Evolutionary conservation across 768 basidiomycete species (phyloP), one percentile per base, ranked within the genome.

Genomic region (Lentinula raphanica): DNA sequence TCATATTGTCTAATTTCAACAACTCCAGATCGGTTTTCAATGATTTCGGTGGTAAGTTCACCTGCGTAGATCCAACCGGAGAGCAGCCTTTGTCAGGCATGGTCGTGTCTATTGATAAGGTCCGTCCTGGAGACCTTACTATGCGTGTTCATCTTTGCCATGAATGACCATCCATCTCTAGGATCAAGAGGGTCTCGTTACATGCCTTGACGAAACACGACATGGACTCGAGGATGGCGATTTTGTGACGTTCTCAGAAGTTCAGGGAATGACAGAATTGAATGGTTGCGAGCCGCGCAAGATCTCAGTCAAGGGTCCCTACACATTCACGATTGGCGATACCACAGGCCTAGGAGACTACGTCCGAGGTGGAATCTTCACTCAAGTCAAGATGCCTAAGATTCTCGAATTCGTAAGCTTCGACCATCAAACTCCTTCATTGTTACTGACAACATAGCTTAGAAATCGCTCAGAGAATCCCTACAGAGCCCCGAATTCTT

Each of bases 201-300:
- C 96, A 11, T 97, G 94, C 69, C 76, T 98, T 59, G 97, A 99
- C 64, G 97, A 99, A 76, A 90, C 96, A 11, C 84, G 97, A 59
- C 97, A 98, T 70, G 97, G 97, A 19, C 81, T 99, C n/a, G 94
- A 98, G 70, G 97, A 98, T 69, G 97, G 97, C 15, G 94, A 98
- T 68, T 98, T 87, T 66, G 95, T 98, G 23, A 95, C 97, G 4
- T 98, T 99, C 76, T 82, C 84, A 17, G 97, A 99, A 74, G 86
- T 99, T 25, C 88, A 95, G 72, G 97, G 97, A 35, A 96, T 97
- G 93, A 78, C 81, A 25, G 91, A 92, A 66, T 73, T 98, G 31
- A 98, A 98, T 64, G 89, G 79, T 3, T 92, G 92, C 67, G 90
- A 95, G 68, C 93, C 97, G 17, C 81, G 94, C 54, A 98, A 95